These are phyloP conservation scores for Talaromyces piceae DNA, from an alignment of 2,329 filamentous ascomycete genomes.

Conservation along the genomic window DNA sequence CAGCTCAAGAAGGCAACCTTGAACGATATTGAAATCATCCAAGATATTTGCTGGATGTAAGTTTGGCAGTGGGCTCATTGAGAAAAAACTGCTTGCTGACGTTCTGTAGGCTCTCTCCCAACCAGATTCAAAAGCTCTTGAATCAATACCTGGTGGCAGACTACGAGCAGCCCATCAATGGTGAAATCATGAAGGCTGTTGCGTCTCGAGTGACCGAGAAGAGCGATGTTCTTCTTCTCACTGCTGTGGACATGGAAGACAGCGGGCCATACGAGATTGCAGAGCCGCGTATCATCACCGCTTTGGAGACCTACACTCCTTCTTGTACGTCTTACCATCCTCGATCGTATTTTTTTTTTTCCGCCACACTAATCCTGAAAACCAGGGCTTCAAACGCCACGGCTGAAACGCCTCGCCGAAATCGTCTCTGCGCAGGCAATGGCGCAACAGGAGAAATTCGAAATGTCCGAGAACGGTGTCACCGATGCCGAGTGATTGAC, in stretches of 20 bases:
- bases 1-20: constrained; percentile 98
- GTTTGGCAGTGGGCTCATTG: constrained; percentile 29
- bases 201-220: constrained; percentile 96
- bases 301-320: constrained; percentile 94
- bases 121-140: constrained; percentile 96
- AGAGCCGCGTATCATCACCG: constrained; percentile 90
- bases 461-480: constrained; percentile 29
- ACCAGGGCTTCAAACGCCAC: constrained; percentile 86
- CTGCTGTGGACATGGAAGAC: constrained; percentile 98
- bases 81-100: not conserved
- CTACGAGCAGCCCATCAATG: constrained; percentile 98
- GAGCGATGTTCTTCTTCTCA: constrained; percentile 87
- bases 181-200: constrained; percentile 99
- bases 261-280: constrained; percentile 98
- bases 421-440: constrained; percentile 96
- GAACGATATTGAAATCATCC: constrained; percentile 99
- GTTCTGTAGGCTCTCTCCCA: constrained; percentile 71
- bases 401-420: constrained; percentile 92
- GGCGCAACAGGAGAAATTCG: constrained; percentile 83
- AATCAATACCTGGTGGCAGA: constrained; percentile 98
- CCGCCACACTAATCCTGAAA: constrained; percentile 21
- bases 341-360: not conserved
- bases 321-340: constrained; percentile 63
- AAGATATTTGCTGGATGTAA: constrained; percentile 99
- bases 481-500: constrained; percentile 7